Base-by-base conservation (phyloP, 306 rosid species). In the Acacia crassicarpa region DNA sequence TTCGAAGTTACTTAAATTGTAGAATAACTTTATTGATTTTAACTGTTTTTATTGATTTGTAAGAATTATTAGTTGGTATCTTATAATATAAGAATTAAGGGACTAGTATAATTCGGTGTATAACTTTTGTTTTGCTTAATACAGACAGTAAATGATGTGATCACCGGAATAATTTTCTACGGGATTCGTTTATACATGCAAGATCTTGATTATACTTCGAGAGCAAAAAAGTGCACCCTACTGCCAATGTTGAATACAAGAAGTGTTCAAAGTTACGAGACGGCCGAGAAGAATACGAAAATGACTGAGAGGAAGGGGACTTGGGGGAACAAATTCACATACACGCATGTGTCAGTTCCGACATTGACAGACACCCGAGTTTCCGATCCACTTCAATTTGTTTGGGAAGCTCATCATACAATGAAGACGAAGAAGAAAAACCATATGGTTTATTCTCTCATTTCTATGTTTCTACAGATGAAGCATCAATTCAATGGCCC, bases 251-350 rank as follows among this genome's bases (percentile, higher is more conserved):
- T 71, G 58, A 71, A 71, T 23, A 71, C 11, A 25, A 71, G 75
- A 43, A 71, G 46, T 5, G 22, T 12, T 22, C 10, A 45, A 45
- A 33, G 40, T 46, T 71, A 71, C 23, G 13, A 72, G 58, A 72
- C 61, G 1, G 7, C 40, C 4, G 14, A 3, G 6, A 25, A 72
- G 6, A 9, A 72, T 72, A 46, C 27, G 15, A 17, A 19, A 46
- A 25, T 6, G 76, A 3, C 1, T 3, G 53, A 25, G 0, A 33
- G 4, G 12, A 72, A 72, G 23, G 51, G 68, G 4, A 53, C 63
- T 45, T 85, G 86, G 89, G 91, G 89, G 22, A 88, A 88, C 56
- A 43, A 40, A 70, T 23, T 83, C 15, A 66, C 70, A 17, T 61
- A 78, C 46, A 10, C 78, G 67, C 85, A 61, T 49, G 15, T 85